Conservation (phyloP, 495 filamentous ascomycete species). For the Aspergillus ellipticus region DNA sequence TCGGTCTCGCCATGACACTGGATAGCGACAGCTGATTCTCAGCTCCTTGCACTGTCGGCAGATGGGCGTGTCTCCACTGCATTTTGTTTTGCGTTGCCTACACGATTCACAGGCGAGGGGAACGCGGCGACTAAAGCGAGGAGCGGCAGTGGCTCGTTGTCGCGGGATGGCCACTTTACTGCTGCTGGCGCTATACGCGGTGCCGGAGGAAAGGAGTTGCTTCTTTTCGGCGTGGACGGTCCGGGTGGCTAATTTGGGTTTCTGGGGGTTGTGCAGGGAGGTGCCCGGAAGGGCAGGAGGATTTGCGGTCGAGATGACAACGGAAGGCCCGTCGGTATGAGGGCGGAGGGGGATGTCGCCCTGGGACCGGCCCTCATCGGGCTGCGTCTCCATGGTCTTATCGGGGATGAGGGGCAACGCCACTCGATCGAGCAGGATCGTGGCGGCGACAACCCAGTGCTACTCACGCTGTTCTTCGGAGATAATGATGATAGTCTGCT, state of each 20-base stretch:
- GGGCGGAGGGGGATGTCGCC: slow-evolving; percentile 13
- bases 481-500: no score
- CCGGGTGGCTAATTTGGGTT: slow-evolving; percentile 2
- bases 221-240: slow-evolving; percentile 13
- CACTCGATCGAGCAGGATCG: background rate
- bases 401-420: background rate
- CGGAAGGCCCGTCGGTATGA: slow-evolving; percentile 5
- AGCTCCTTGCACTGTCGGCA: slow-evolving; percentile 58
- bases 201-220: slow-evolving; percentile 18
- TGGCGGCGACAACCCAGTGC: background rate
- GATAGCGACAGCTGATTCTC: slow-evolving; percentile 48
- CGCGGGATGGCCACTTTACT: slow-evolving; percentile 51
- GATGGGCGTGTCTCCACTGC: slow-evolving; percentile 53
- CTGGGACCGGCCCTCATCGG: slow-evolving; percentile 5
- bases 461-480: background rate
- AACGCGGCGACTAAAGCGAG: slow-evolving; percentile 42
- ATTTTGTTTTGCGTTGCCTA: slow-evolving; percentile 64
- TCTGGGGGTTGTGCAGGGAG: slow-evolving; percentile 1
- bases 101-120: slow-evolving; percentile 68
- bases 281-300: slow-evolving; percentile 2
- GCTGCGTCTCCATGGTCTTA: slow-evolving; percentile 17
- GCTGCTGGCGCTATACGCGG: background rate
- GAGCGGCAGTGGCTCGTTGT: slow-evolving; percentile 25
- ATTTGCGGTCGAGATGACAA: slow-evolving; percentile 8
- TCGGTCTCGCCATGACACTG: slow-evolving; percentile 54